Base-by-base conservation (phyloP, 1,284 basidiomycete species). In the Puccinia hordei region DNA sequence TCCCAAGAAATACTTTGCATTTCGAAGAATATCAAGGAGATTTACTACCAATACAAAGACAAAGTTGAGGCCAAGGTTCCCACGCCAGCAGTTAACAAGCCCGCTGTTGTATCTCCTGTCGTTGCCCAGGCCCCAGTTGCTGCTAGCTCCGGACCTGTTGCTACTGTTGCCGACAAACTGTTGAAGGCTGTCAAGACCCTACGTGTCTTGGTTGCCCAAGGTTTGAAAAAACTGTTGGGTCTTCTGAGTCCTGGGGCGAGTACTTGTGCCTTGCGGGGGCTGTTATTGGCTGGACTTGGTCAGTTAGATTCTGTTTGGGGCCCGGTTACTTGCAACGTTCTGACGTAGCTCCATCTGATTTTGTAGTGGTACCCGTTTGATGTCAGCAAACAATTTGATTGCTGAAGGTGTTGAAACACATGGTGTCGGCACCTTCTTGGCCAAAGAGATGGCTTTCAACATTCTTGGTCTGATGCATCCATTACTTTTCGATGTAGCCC, bases 391-490 rank as follows among this genome's bases (percentile, higher is more conserved):
- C 80, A 97, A 98, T 87, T 94, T 93, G 75, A 91, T 98, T 77
- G 94, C 97, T 61, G 93, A 97, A 82, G 93, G 95, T 82, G 90
- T 99, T 73, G 96, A 99, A 88, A 90, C 91, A 83, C 90, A 94
- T 82, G 96, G 97, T 83, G 93, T 97, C 82, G 91, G 96, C 83
- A 99, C 97, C 5, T 99, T 98, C 90, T 97, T 94, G 2, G 92
- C 95, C 71, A 98, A 98, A 88, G 96, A 99, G 88, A 99, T 99
- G 96, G 95, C 95, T 2, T 99, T 99, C 91, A 99, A 98, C 88
- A 94, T 99, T 84, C 91, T 99, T 81, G 97, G 96, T 83, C 89
- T 86, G 69, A 97, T 99, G 94, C 97, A 98, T 86, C 96, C 97
- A 61, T 90, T 98, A n/a, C 90, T 99, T 74, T 98, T 98, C 89